Evolutionary conservation across 106 monocot species (phyloP).

Genomic region (Platanthera guangdongensis): DNA sequence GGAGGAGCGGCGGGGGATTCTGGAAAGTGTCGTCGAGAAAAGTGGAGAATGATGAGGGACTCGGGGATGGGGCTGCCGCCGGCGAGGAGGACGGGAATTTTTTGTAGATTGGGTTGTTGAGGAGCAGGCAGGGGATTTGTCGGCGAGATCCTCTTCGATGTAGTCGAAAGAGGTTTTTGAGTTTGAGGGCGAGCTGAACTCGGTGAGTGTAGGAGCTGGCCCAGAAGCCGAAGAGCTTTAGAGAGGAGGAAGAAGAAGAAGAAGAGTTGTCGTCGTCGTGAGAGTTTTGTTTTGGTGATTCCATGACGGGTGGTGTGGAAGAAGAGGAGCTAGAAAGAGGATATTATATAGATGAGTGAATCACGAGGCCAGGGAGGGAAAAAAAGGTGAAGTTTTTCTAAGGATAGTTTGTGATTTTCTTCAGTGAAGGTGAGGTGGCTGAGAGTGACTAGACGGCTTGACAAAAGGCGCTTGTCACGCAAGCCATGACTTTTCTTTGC

Average conservation of each 20-base stretch:
- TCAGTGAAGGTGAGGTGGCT: too few relatives aligned
- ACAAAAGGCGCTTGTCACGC: too few relatives aligned
- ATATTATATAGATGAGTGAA: too few relatives aligned
- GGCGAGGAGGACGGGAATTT: slow-evolving; percentile 65
- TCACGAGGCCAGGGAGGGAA: too few relatives aligned
- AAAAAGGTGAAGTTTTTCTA: too few relatives aligned
- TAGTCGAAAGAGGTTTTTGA: slow-evolving; percentile 61
- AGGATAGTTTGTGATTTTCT: too few relatives aligned
- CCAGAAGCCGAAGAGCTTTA: slow-evolving; percentile 31
- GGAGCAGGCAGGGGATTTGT: slow-evolving; percentile 52
- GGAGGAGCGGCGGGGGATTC: slow-evolving; percentile 26
- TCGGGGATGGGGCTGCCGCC: slow-evolving; percentile 38
- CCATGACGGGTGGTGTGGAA: too few relatives aligned
- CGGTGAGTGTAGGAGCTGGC: slow-evolving; percentile 64
- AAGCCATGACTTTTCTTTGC: too few relatives aligned
- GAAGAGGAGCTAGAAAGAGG: too few relatives aligned
- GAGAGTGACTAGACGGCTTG: too few relatives aligned
- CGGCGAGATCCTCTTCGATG: slow-evolving; percentile 48
- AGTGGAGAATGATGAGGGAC: slow-evolving; percentile 62
- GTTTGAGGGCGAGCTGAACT: slow-evolving; percentile 59
- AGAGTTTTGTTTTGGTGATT: too few relatives aligned
- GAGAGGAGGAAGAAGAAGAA: neutral
- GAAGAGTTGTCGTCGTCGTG: too few relatives aligned
- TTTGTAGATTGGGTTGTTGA: slow-evolving; percentile 56
- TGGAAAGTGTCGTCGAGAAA: slow-evolving; percentile 53